A percentile compares a stretch with the other conserved stretches of the same genome.
phyloP scores from a whole-genome alignment of 345 rosid species.

The Luvunga scandens region DNA sequence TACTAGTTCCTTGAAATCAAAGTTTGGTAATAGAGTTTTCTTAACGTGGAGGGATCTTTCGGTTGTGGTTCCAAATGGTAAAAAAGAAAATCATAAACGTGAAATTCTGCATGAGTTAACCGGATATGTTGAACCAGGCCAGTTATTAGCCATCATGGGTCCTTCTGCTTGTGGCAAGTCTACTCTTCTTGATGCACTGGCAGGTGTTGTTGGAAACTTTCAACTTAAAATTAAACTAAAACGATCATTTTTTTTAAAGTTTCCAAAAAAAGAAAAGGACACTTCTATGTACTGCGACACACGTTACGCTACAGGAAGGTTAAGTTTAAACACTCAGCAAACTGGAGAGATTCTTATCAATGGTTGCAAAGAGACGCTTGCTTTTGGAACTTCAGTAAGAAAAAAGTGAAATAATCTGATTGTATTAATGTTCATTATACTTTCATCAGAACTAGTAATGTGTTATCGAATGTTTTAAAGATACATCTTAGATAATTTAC shows the following conservation, averaged over 20 bases:
- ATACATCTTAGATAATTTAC: too few relatives aligned
- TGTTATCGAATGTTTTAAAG: too few relatives aligned
- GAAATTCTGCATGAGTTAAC: slow-evolving; percentile 32
- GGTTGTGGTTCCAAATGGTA: slow-evolving; percentile 28
- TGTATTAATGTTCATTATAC: too few relatives aligned
- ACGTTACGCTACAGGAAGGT: slow-evolving; percentile 25
- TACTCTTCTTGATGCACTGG: slow-evolving; percentile 48
- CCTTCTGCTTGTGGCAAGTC: slow-evolving; percentile 60
- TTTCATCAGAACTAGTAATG: too few relatives aligned
- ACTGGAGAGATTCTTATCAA: slow-evolving; percentile 44
- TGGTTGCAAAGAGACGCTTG: slow-evolving; percentile 40
- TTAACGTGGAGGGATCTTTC: slow-evolving; percentile 44
- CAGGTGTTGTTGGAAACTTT: slow-evolving; percentile 32
- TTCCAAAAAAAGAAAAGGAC: rapidly evolving
- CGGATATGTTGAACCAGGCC: slow-evolving; percentile 42
- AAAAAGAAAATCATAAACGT: slow-evolving; percentile 3
- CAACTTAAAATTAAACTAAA: too few relatives aligned
- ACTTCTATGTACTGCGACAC: too few relatives aligned
- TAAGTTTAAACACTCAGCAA: slow-evolving; percentile 32
- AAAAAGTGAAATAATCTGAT: too few relatives aligned
- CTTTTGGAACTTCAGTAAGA: slow-evolving; percentile 53
- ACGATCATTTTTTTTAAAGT: neutral
- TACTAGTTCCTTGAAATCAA: neutral
- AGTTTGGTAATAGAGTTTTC: slow-evolving; percentile 11
- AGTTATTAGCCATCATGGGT: slow-evolving; percentile 49